Conservation (phyloP, 164 flowering plant genomes). For the Umbilicus rupestris region DNA sequence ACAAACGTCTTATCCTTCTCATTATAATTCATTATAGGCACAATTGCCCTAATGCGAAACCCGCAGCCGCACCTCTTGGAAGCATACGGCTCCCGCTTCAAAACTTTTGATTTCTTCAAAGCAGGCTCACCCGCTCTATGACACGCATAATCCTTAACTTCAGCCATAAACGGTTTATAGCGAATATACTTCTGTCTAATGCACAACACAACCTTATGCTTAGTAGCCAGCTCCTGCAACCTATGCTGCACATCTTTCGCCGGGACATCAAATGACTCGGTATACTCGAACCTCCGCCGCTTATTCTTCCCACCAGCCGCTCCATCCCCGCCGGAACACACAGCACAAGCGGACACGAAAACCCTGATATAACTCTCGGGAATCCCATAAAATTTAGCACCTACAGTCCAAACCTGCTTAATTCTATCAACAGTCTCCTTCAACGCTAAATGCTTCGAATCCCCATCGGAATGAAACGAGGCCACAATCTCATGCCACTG, state of each 20-base stretch:
- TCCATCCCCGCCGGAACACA: slow-evolving; percentile 38
- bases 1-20: slow-evolving; percentile 95
- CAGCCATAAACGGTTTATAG: slow-evolving; percentile 98
- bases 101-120: slow-evolving; percentile 55
- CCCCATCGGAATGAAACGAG: slow-evolving; percentile 61
- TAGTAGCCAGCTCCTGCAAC: slow-evolving; percentile 78
- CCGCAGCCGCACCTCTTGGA: slow-evolving; percentile 98
- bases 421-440: slow-evolving; percentile 83
- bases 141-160: slow-evolving; percentile 98
- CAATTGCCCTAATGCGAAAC: slow-evolving; percentile 92
- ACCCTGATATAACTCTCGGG: slow-evolving; percentile 89
- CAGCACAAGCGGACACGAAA: slow-evolving; percentile 66
- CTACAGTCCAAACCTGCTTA: slow-evolving; percentile 95
- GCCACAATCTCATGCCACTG: slow-evolving; percentile 93
- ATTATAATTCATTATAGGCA: slow-evolving; percentile 84
- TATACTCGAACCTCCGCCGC: slow-evolving; percentile 83
- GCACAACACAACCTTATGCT: slow-evolving; percentile 94
- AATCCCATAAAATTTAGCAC: slow-evolving; percentile 91
- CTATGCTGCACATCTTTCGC: slow-evolving; percentile 72
- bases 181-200: slow-evolving; percentile 94
- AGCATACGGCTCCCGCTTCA: slow-evolving; percentile 91
- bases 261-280: slow-evolving; percentile 87
- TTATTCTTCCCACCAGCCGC: slow-evolving; percentile 35
- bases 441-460: slow-evolving; percentile 69
- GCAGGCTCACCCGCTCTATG: slow-evolving; percentile 96